phyloP scores from a whole-genome alignment of 2,329 filamentous ascomycete genomes.

The Elsinoe necatrix region DNA sequence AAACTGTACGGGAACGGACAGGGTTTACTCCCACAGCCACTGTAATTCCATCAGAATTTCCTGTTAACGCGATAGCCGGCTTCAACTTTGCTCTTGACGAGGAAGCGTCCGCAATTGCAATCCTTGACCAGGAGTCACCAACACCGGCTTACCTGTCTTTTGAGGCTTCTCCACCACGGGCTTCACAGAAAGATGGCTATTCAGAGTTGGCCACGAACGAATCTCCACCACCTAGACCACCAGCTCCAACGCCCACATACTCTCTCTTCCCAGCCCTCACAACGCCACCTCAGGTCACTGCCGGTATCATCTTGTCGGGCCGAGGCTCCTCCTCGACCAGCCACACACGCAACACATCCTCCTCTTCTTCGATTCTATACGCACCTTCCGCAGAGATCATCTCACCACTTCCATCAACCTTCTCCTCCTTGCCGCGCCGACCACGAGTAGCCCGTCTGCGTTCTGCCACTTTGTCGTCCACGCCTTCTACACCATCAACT shows the following conservation, averaged over 20 bases:
- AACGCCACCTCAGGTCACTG: neutral
- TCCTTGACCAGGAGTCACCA: neutral
- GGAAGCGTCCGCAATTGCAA: neutral
- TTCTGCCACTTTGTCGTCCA: neutral
- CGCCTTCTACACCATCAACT: neutral
- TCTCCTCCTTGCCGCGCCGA: neutral
- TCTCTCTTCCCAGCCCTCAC: constrained; percentile 7
- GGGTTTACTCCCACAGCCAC: neutral
- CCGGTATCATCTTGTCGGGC: neutral
- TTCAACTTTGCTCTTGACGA: constrained; percentile 9
- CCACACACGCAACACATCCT: constrained; percentile 10
- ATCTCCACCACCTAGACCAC: neutral
- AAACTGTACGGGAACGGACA: neutral
- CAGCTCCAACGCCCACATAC: constrained; percentile 6
- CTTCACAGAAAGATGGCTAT: neutral
- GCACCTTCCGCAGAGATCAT: neutral
- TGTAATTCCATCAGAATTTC: neutral
- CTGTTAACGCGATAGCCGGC: neutral
- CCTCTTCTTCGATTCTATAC: constrained; percentile 1
- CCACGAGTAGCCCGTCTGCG: neutral
- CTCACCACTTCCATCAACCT: neutral
- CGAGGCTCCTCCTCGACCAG: neutral
- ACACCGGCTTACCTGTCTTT: neutral
- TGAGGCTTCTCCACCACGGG: neutral
- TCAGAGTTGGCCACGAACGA: neutral